phyloP scores from a whole-genome alignment of 176 grass and related monocot species.

The Pharus latifolius region DNA sequence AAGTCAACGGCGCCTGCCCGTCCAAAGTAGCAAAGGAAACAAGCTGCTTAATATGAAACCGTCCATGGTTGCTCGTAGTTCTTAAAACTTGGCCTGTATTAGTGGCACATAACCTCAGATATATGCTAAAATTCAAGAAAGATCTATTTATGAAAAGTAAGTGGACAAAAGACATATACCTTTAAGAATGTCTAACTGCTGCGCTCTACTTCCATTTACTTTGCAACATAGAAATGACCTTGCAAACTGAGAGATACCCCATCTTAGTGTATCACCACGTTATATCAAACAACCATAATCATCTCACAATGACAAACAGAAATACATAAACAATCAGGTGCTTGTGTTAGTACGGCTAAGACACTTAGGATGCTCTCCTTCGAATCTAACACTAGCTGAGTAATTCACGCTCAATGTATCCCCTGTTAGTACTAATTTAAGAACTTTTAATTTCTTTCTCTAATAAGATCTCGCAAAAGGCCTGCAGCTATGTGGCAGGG shows the following conservation, averaged over 20 bases:
- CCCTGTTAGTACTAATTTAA: no score
- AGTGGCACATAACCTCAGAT: background rate
- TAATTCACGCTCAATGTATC: no score
- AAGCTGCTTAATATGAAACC: conserved; percentile 10
- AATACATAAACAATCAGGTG: no score
- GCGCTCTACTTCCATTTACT: background rate
- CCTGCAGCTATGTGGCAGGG: no score
- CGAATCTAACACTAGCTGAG: no score
- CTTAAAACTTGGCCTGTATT: conserved; percentile 16
- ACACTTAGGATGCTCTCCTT: no score
- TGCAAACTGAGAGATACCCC: conserved; percentile 24
- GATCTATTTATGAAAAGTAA: background rate
- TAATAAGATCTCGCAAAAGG: no score
- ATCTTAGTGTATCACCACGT: background rate
- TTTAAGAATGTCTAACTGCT: background rate
- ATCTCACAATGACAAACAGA: background rate
- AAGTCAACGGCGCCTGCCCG: conserved; percentile 22
- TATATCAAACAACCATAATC: background rate
- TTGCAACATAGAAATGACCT: conserved; percentile 11
- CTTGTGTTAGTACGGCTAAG: no score
- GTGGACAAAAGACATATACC: conserved; percentile 1
- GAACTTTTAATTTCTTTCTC: no score
- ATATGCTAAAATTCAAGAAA: background rate
- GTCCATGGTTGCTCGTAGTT: background rate
- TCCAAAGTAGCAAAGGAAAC: conserved; percentile 35